phyloP scores from a whole-genome alignment of 139 green algal genomes.

The Picochlorum costavermella region DNA sequence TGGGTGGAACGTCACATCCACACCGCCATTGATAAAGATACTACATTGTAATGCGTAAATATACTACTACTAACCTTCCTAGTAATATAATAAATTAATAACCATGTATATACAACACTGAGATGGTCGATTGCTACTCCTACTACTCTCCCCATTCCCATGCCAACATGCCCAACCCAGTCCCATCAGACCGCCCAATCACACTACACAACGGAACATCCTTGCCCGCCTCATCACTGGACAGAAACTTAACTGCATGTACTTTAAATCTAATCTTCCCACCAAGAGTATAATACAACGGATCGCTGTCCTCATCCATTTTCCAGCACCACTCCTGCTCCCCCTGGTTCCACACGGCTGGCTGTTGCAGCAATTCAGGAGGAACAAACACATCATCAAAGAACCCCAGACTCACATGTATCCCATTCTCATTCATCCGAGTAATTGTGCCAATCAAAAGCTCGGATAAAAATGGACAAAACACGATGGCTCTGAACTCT shows the following conservation, averaged over 20 bases:
- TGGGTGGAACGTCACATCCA: too few relatives aligned
- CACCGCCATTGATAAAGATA: too few relatives aligned
- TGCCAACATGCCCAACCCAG: conserved; percentile 31
- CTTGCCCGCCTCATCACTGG: conserved; percentile 7
- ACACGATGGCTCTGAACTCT: conserved; percentile 75
- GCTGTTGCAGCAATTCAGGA: conserved; percentile 52
- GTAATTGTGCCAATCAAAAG: conserved; percentile 72
- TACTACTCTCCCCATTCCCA: conserved; percentile 11
- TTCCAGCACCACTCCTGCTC: conserved; percentile 18
- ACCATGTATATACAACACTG: too few relatives aligned
- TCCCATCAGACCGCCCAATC: conserved; percentile 16
- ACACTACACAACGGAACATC: conserved; percentile 20
- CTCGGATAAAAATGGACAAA: conserved; percentile 79
- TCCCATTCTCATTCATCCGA: conserved; percentile 45
- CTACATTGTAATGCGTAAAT: too few relatives aligned
- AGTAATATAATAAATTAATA: too few relatives aligned
- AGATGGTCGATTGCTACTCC: not conserved
- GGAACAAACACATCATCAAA: conserved; percentile 84
- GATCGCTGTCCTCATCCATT: conserved; percentile 16
- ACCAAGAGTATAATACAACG: conserved; percentile 23
- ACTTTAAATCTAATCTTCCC: conserved; percentile 25
- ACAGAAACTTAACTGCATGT: conserved; percentile 15
- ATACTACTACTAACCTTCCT: too few relatives aligned
- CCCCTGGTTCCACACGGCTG: conserved; percentile 43
- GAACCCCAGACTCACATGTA: conserved; percentile 77